These are phyloP conservation scores for Podila clonocystis DNA, from an alignment of 192 early-diverging fungal species.

Conservation along the genomic window DNA sequence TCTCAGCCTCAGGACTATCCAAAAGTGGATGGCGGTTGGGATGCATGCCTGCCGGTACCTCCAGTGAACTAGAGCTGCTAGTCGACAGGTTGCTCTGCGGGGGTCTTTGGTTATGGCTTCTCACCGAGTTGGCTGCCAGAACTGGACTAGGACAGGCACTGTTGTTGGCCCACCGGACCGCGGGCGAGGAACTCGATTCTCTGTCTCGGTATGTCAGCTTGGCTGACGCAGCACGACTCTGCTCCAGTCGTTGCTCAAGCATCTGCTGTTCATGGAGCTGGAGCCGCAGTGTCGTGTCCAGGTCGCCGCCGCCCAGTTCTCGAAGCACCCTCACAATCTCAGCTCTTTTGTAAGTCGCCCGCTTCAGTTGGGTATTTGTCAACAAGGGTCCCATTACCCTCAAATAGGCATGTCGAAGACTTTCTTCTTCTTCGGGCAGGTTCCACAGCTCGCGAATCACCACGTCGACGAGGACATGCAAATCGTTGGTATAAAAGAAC, in stretches of 20 bases:
- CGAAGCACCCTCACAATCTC: constrained; percentile 56
- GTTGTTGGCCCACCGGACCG: not conserved
- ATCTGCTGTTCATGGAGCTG: constrained; percentile 26
- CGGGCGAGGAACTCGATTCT: constrained; percentile 13
- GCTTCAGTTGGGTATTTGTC: constrained; percentile 65
- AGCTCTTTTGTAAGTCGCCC: constrained; percentile 57
- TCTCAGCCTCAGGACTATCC: not conserved
- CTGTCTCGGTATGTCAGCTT: constrained; percentile 39
- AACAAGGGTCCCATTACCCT: constrained; percentile 72
- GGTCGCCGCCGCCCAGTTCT: constrained; percentile 46
- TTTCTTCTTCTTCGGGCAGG: constrained; percentile 72
- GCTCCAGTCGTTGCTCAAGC: constrained; percentile 4
- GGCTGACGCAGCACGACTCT: not conserved
- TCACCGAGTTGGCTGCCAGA: not conserved
- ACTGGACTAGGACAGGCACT: constrained; percentile 16
- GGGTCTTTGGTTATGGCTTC: not conserved
- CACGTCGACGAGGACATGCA: constrained; percentile 88
- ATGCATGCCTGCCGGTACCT: not conserved
- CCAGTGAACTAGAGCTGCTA: not conserved
- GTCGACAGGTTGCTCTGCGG: not conserved
- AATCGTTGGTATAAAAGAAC: constrained; percentile 95
- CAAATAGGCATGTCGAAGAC: constrained; percentile 75
- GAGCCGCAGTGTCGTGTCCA: constrained; percentile 16
- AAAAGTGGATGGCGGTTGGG: not conserved
- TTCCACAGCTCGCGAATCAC: constrained; percentile 84